A percentile compares a stretch with the other conserved stretches of the same genome.
Conservation (phyloP, 2,329 filamentous ascomycete genomes). For the Tolypocladium paradoxum region DNA sequence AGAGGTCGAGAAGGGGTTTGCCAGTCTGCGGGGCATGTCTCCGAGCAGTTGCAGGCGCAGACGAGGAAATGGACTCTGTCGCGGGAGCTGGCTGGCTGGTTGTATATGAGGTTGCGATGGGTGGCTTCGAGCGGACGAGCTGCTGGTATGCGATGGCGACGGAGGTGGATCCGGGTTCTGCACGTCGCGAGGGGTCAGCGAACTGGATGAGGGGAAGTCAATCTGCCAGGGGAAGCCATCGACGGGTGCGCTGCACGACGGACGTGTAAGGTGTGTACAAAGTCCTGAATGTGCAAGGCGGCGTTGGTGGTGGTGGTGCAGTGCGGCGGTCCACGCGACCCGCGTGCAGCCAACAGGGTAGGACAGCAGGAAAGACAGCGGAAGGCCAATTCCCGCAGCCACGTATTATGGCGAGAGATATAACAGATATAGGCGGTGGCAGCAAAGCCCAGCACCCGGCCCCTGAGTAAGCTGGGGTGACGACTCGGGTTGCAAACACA, state of each 20-base stretch:
- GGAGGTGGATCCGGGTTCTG: neutral
- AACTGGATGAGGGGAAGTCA: neutral
- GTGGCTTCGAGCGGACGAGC: neutral
- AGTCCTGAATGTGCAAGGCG: neutral
- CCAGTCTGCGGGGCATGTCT: slow-evolving; percentile 50
- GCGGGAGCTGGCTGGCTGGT: neutral
- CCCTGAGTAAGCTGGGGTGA: too few relatives aligned
- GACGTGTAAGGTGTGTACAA: neutral
- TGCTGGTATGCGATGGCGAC: neutral
- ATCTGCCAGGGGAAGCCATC: neutral
- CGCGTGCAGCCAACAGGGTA: neutral
- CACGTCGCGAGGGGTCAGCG: slow-evolving; percentile 1
- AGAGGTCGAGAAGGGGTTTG: slow-evolving; percentile 44
- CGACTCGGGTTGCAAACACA: neutral
- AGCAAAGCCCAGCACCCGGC: neutral
- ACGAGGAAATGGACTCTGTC: neutral
- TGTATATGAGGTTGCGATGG: neutral
- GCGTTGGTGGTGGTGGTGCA: neutral
- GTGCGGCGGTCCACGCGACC: neutral
- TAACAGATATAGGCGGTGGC: neutral
- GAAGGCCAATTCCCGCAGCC: neutral
- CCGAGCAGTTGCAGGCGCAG: slow-evolving; percentile 5
- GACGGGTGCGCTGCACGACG: neutral
- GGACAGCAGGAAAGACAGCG: neutral
- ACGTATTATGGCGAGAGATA: neutral